Percentiles rank a stretch among this genome's conserved stretches.
phyloP scores from a whole-genome alignment of 163 green algal genomes.

The Prototheca wickerhamii region DNA sequence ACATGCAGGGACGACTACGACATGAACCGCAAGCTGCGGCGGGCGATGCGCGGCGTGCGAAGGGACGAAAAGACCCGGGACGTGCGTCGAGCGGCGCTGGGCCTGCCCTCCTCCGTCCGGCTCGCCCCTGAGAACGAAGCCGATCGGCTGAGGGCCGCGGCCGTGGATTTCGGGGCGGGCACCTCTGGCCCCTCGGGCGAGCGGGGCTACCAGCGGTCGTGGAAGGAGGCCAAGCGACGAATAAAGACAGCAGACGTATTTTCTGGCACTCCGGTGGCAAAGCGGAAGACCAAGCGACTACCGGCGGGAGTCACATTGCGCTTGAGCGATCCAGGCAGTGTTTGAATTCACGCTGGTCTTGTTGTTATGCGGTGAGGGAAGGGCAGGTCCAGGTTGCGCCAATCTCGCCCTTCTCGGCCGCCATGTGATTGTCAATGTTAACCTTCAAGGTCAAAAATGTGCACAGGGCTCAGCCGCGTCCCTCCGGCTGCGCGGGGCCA shows the following conservation, averaged over 20 bases:
- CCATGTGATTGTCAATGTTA: too few species aligned
- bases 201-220: not conserved
- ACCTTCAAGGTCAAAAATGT: too few species aligned
- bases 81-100: constrained; percentile 35
- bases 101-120: constrained; percentile 46
- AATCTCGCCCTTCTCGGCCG: too few species aligned
- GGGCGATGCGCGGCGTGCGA: constrained; percentile 21
- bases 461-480: too few species aligned
- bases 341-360: too few species aligned
- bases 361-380: too few species aligned
- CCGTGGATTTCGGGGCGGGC: constrained; percentile 35
- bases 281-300: too few species aligned
- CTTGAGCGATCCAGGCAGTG: too few species aligned
- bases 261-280: constrained; percentile 6
- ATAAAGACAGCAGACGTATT: constrained; percentile 11
- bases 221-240: constrained; percentile 9
- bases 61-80: constrained; percentile 38
- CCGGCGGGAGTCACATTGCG: too few species aligned
- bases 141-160: constrained; percentile 35
- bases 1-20: constrained; percentile 41
- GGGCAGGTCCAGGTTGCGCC: too few species aligned
- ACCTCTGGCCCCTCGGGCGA: not conserved
- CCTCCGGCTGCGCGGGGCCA: too few species aligned
- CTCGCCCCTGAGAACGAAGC: constrained; percentile 37
- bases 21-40: constrained; percentile 56